Conservation (phyloP, 2,329 filamentous ascomycete species). For the Pseudopyricularia cyperi region DNA sequence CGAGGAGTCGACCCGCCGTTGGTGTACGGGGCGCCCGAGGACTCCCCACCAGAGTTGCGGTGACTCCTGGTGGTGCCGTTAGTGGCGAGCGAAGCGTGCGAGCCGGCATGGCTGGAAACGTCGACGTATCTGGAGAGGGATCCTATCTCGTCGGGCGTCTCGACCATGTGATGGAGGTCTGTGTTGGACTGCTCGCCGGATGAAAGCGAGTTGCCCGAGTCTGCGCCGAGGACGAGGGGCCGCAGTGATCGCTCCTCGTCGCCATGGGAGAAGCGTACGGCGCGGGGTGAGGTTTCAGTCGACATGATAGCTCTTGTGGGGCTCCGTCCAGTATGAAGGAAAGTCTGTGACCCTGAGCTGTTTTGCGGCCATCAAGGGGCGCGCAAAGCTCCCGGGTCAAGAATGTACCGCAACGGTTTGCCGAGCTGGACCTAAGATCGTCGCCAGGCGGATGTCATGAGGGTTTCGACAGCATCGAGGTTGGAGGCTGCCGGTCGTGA, state of each 20-base stretch:
- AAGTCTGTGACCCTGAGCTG: not conserved
- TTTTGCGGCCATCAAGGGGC: not conserved
- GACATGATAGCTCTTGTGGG: conserved; percentile 13
- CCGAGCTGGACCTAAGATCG: not conserved
- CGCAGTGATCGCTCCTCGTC: conserved; percentile 27
- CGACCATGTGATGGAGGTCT: conserved; percentile 30
- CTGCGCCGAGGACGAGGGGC: conserved; percentile 20
- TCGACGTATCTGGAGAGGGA: conserved; percentile 31
- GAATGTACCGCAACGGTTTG: not conserved
- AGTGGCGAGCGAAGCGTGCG: conserved; percentile 28
- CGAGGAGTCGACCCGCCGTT: conserved; percentile 23
- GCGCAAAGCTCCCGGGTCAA: not conserved
- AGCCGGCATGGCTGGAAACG: conserved; percentile 21
- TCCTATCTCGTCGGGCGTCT: conserved; percentile 35
- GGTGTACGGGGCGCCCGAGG: conserved; percentile 12
- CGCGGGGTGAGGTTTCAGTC: conserved; percentile 38
- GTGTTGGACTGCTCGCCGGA: conserved; percentile 28
- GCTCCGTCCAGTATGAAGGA: not conserved
- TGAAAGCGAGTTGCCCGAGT: conserved; percentile 35
- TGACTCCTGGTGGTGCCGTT: conserved; percentile 28
- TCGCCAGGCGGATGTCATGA: not conserved
- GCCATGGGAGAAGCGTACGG: conserved; percentile 41
- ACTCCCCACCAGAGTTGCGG: conserved; percentile 17
- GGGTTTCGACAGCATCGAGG: not conserved
- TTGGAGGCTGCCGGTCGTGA: not conserved